Base-by-base conservation (phyloP, 2,329 filamentous ascomycete genomes). In the Colletotrichum kahawae region DNA sequence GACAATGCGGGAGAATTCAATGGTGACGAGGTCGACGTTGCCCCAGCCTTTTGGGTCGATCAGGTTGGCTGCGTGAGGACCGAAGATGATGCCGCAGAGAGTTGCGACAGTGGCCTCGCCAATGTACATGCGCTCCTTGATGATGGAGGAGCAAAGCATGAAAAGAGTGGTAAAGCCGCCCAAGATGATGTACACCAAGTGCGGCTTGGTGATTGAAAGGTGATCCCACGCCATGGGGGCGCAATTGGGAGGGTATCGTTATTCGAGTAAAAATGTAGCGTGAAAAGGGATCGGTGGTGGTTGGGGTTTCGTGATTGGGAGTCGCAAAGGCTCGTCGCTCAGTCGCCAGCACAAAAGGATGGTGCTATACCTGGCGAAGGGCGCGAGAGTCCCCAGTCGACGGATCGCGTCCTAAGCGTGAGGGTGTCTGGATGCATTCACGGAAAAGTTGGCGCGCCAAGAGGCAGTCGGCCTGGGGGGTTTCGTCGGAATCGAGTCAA, bases 61-160 rank as follows among this genome's bases (percentile, higher is more conserved):
- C 51, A 97, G 88, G 79, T 95, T 92, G 74, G 95, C 94, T 51
- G 93, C 95, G 86, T 95, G 92, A 18, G 95, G 95, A 0, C 95
- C 95, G 80, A 98, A 97, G 79, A 97, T 95, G 83, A 98, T 93
- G 78, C 95, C 95, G 82, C 94, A 95, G 64, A 98, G 85, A 4
- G 95, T 97, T 66, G 95, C 95, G 59, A 99, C 95, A 2, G 97
- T 98, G 66, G 97, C 97, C 90, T 99, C 97, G 82, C 97, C 97
- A 84, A 99, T 99, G 87, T 99, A 99, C 82, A 98, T 91, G 84
- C 95, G 94, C 89, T 99, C 97, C 89, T 99, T 99, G 87, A 99
- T 98, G 82, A 98, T 93, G 70, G 97, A 95, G 75, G 97, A 99
- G 85, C 95, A 98, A 75, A 99, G 89, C 97, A 99, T 99, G 88